These are phyloP conservation scores for Phlebiopsis gigantea DNA, from an alignment of 768 basidiomycete species.

Conservation along the genomic window DNA sequence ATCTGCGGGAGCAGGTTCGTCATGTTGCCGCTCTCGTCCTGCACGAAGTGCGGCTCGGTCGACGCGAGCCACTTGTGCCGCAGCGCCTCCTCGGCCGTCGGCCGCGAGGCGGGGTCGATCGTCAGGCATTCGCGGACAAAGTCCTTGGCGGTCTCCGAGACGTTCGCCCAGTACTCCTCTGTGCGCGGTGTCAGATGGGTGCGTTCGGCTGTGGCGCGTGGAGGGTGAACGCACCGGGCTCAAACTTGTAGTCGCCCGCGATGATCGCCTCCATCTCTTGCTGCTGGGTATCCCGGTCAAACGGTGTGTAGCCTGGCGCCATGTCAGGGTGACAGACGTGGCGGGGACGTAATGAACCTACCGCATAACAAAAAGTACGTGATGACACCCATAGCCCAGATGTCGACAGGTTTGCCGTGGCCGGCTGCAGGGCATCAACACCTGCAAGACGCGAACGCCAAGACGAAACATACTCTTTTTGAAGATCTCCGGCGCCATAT, in stretches of 20 bases:
- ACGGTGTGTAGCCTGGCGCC: slow-evolving; percentile 81
- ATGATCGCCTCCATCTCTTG: slow-evolving; percentile 96
- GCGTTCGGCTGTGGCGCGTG: neutral
- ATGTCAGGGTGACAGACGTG: neutral
- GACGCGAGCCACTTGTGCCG: slow-evolving; percentile 79
- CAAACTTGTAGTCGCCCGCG: slow-evolving; percentile 88
- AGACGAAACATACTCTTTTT: slow-evolving; percentile 60
- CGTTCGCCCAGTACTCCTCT: slow-evolving; percentile 81
- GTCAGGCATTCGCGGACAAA: slow-evolving; percentile 85
- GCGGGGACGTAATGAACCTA: slow-evolving; percentile 6
- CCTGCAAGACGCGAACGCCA: neutral
- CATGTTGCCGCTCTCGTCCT: slow-evolving; percentile 56
- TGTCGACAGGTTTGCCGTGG: slow-evolving; percentile 90
- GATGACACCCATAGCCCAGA: slow-evolving; percentile 99
- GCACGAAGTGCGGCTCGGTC: slow-evolving; percentile 64
- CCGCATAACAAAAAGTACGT: slow-evolving; percentile 92
- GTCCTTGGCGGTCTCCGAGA: slow-evolving; percentile 74
- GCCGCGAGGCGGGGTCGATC: slow-evolving; percentile 72
- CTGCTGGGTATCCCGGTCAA: slow-evolving; percentile 84
- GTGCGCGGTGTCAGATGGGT: slow-evolving; percentile 8
- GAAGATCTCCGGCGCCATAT: slow-evolving; percentile 97
- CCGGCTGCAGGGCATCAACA: slow-evolving; percentile 47
- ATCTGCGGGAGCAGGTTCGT: slow-evolving; percentile 84
- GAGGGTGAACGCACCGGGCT: slow-evolving; percentile 39
- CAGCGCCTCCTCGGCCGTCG: slow-evolving; percentile 71